Percentiles rank a stretch among this genome's conserved stretches.
Evolutionary conservation across 2,329 filamentous ascomycete species (phyloP).

Genomic region (Nigrospora osmanthi): DNA sequence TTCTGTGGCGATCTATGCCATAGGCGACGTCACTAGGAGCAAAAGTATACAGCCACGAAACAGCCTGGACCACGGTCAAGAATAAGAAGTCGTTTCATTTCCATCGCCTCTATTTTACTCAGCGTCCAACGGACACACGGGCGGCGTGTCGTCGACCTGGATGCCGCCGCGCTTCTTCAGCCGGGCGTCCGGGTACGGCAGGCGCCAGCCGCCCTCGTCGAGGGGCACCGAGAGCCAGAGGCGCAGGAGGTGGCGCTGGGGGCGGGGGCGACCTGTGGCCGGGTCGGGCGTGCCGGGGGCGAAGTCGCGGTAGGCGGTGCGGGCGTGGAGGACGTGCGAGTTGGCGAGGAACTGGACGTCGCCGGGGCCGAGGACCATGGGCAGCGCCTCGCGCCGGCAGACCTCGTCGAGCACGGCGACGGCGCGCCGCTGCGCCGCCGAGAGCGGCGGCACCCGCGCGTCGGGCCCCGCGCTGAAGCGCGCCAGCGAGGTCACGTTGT

Average conservation of each 20-base stretch:
- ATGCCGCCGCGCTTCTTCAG: slow-evolving; percentile 87
- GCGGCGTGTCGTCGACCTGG: slow-evolving; percentile 74
- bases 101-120: slow-evolving; percentile 43
- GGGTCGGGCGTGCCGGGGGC: slow-evolving; percentile 48
- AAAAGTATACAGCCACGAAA: no score
- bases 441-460: slow-evolving; percentile 67
- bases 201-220: slow-evolving; percentile 73
- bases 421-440: slow-evolving; percentile 60
- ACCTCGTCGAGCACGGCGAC: slow-evolving; percentile 66
- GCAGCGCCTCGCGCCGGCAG: slow-evolving; percentile 63
- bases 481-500: slow-evolving; percentile 69
- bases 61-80: no score
- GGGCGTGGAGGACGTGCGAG: slow-evolving; percentile 70
- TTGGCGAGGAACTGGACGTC: slow-evolving; percentile 86
- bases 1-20: no score
- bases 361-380: slow-evolving; percentile 81
- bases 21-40: no score
- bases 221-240: slow-evolving; percentile 81
- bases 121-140: slow-evolving; percentile 68
- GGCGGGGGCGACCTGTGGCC: slow-evolving; percentile 20
- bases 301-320: slow-evolving; percentile 68
- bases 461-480: slow-evolving; percentile 64
- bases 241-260: slow-evolving; percentile 71
- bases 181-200: slow-evolving; percentile 73
- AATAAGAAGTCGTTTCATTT: no score